Percentiles rank a stretch among this genome's conserved stretches.
These are phyloP conservation scores for Babesia bovis DNA, from an alignment of 169 alveolate species.

Conservation along the genomic window DNA sequence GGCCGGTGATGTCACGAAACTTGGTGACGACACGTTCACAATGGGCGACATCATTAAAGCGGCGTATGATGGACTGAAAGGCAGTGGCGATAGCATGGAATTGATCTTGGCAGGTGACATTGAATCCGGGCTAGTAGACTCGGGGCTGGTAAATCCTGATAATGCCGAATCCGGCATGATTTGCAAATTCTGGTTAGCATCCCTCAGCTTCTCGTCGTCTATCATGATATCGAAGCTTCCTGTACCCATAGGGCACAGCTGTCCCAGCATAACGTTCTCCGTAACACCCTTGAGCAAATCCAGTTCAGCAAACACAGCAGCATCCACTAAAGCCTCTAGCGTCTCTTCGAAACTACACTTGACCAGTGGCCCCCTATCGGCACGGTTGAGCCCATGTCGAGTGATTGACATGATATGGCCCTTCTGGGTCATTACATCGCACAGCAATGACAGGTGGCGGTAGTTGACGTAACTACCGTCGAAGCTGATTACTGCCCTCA, in stretches of 20 bases:
- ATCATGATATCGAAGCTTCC: conserved; percentile 90
- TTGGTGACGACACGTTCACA: conserved; percentile 50
- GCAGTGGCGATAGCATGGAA: conserved; percentile 76
- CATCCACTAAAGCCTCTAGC: conserved; percentile 98
- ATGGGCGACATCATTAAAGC: conserved; percentile 75
- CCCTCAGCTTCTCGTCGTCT: conserved; percentile 87
- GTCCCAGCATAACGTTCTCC: conserved; percentile 95
- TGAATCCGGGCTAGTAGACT: conserved; percentile 72
- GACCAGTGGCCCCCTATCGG: conserved; percentile 96
- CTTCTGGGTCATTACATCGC: conserved; percentile 99
- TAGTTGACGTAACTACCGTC: conserved; percentile 98
- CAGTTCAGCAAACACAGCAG: conserved; percentile 96
- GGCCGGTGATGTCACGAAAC: conserved; percentile 60
- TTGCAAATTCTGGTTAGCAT: conserved; percentile 84
- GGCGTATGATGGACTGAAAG: conserved; percentile 80
- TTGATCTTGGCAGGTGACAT: conserved; percentile 75
- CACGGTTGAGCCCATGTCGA: conserved; percentile 99
- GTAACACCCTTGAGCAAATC: conserved; percentile 90
- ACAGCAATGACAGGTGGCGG: conserved; percentile 96
- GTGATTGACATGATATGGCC: conserved; percentile 98
- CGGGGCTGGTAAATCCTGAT: conserved; percentile 79
- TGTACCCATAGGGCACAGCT: conserved; percentile 91
- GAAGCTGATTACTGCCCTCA: conserved; percentile 88
- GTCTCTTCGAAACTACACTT: conserved; percentile 99
- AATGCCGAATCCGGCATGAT: conserved; percentile 75